Percentiles rank a stretch among this genome's conserved stretches.
Evolutionary conservation across 2,329 filamentous ascomycete genomes (phyloP).

Genomic region (Huntiella moniliformis): DNA sequence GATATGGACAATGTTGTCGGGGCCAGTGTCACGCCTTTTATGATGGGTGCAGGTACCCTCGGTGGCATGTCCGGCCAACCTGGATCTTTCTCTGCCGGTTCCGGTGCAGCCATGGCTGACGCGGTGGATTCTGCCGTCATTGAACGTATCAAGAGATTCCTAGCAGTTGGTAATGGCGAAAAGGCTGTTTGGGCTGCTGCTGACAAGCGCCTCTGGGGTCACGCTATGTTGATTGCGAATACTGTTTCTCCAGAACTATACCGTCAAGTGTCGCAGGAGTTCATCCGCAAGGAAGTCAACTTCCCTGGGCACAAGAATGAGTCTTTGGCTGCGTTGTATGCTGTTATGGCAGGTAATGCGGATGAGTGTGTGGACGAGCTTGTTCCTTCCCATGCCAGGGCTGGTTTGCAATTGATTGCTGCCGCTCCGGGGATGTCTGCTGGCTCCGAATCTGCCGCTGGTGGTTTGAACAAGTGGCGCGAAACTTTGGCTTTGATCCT

Average conservation of each 20-base stretch:
- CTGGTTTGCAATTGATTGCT: constrained; percentile 78
- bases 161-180: constrained; percentile 69
- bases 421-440: constrained; percentile 40
- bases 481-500: constrained; percentile 75
- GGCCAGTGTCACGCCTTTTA: not conserved
- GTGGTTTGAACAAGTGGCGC: constrained; percentile 82
- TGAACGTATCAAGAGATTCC: constrained; percentile 50
- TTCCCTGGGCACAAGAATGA: constrained; percentile 62
- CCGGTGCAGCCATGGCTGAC: constrained; percentile 27
- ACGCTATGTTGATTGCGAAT: constrained; percentile 76
- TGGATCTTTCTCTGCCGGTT: constrained; percentile 18
- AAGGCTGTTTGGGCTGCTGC: constrained; percentile 86
- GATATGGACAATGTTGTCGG: constrained; percentile 3
- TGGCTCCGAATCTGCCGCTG: constrained; percentile 42
- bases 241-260: constrained; percentile 66
- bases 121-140: constrained; percentile 50
- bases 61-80: constrained; percentile 12
- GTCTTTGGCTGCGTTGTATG: constrained; percentile 77
- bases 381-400: constrained; percentile 78
- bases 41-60: not conserved
- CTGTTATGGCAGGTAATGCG: constrained; percentile 80
- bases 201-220: constrained; percentile 87
- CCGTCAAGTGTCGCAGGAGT: constrained; percentile 87
- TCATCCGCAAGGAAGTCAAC: constrained; percentile 87
- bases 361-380: constrained; percentile 93